A percentile compares a stretch with the other conserved stretches of the same genome.
These are phyloP conservation scores for Coemansia reversa DNA, from an alignment of 192 early-diverging fungal species.

Conservation along the genomic window DNA sequence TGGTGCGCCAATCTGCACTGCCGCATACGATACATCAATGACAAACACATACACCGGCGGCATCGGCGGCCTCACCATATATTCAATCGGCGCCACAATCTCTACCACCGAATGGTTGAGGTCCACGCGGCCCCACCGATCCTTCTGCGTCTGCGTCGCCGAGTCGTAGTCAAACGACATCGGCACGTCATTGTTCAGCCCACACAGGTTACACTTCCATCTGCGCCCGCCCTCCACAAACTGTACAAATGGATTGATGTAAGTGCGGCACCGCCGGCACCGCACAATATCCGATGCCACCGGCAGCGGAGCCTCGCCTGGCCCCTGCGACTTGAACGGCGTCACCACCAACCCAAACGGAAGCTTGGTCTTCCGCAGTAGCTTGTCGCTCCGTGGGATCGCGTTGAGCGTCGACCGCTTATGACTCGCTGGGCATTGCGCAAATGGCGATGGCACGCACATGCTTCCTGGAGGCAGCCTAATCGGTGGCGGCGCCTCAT, in stretches of 20 bases:
- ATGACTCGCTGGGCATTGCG: conserved; percentile 75
- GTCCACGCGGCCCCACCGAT: conserved; percentile 87
- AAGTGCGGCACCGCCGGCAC: conserved; percentile 91
- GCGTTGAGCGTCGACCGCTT: conserved; percentile 89
- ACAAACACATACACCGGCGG: conserved; percentile 91
- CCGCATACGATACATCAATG: conserved; percentile 90
- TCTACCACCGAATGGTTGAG: conserved; percentile 89
- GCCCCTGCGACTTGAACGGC: conserved; percentile 61
- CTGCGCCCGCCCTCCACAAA: conserved; percentile 94
- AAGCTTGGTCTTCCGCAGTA: conserved; percentile 84
- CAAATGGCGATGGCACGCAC: conserved; percentile 43
- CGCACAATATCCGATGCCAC: conserved; percentile 93
- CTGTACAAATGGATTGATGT: conserved; percentile 94
- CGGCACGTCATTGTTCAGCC: conserved; percentile 85
- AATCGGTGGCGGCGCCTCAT: conserved; percentile 38
- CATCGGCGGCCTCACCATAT: conserved; percentile 98
- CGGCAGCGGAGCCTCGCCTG: conserved; percentile 69
- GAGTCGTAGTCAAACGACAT: conserved; percentile 75
- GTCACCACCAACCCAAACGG: conserved; percentile 89
- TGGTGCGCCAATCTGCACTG: conserved; percentile 82
- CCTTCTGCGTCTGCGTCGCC: conserved; percentile 71
- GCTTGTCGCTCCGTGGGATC: conserved; percentile 76
- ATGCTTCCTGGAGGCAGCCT: conserved; percentile 44
- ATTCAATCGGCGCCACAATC: conserved; percentile 94
- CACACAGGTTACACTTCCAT: conserved; percentile 97